Base-by-base conservation (phyloP, 164 flowering plant species). In the Berberis vulgaris region DNA sequence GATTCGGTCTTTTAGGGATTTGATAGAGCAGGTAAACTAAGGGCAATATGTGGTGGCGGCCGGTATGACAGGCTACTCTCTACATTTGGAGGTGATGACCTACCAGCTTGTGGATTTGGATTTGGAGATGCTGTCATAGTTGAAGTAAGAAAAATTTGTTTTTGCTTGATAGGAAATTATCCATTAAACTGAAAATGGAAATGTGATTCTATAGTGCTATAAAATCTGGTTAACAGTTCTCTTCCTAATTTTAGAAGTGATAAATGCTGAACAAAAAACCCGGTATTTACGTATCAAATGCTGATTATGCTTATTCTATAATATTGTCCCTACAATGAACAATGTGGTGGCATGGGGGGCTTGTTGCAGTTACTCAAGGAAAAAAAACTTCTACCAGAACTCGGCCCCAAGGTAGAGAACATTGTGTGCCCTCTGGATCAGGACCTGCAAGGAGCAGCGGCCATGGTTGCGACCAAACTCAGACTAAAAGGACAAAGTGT, bases 1-100 rank as follows among this genome's bases (percentile, higher is more conserved):
- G 41, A 10, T 40, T 58, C 7, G 40, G 2, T 13, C 13, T 50
- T 9, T 50, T 50, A 90, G 96, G 96, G 96, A 52, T 94, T 94
- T 78, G 97, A 90, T 66, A 80, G 96, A 67, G 81, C 76, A 76
- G 86, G 96, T 57, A 91, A 85, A 75, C 71, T 91, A 65, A 77
- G 98, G 66, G 97, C 98, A 40, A 88, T 90, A 60, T 90, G 97
- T 78, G 98, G 98, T 47, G 98, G 98, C 67, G 98, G 98, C 41
- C 74, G 96, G 63, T 93, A 93, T 81, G 97, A 93, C 60, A 77
- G 64, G 13, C 65, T 90, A 59, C 86, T 93, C 42, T 86, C 97
- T 45, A 89, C 86, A n/a, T 88, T 85, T 77, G 98, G 98, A 63
- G 96, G 96, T 66, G 96, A 89, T 65, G 89, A 89, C 68, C 49